These are phyloP conservation scores for Zhuliangozyma blackwelliae DNA, from an alignment of 1,139 yeast species.

Conservation along the genomic window DNA sequence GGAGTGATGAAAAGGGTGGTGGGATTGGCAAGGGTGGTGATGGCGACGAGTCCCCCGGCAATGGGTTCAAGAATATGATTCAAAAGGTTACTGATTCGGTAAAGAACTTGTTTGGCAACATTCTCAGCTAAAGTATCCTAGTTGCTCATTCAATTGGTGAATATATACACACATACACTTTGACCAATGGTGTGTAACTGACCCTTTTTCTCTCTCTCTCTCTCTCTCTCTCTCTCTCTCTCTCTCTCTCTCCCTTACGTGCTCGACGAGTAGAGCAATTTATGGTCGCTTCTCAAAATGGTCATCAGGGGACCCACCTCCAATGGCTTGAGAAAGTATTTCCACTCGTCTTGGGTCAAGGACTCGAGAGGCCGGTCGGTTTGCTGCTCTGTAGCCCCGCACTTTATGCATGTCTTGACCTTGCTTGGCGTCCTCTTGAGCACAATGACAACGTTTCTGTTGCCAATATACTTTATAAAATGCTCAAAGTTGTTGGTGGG, in stretches of 20 bases:
- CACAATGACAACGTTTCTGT: slow-evolving; percentile 18
- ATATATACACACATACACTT: too few relatives aligned
- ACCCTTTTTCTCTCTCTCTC: too few relatives aligned
- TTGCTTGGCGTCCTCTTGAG: slow-evolving; percentile 19
- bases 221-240: not conserved
- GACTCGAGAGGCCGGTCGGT: slow-evolving; percentile 13
- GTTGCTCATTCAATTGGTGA: too few relatives aligned
- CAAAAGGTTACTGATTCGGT: slow-evolving; percentile 11
- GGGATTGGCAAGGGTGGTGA: slow-evolving; percentile 2
- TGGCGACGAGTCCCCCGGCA: not conserved
- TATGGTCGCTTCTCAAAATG: slow-evolving; percentile 15
- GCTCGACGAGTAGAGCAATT: slow-evolving; percentile 8
- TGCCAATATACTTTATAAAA: slow-evolving; percentile 23
- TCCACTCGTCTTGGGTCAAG: slow-evolving; percentile 26
- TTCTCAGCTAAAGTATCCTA: slow-evolving; percentile 6
- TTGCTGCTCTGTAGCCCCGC: slow-evolving; percentile 25
- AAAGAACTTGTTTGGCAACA: slow-evolving; percentile 7
- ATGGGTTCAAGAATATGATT: slow-evolving; percentile 5
- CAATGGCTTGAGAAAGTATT: slow-evolving; percentile 22
- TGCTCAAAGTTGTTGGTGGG: slow-evolving; percentile 25
- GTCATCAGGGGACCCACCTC: slow-evolving; percentile 9
- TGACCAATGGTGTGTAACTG: too few relatives aligned
- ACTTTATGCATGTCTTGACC: slow-evolving; percentile 28
- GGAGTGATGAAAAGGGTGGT: slow-evolving; percentile 3
- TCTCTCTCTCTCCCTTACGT: not conserved